These are phyloP conservation scores for Bipolaris sorokiniana DNA, from an alignment of 2,329 filamentous ascomycete genomes.

Conservation along the genomic window DNA sequence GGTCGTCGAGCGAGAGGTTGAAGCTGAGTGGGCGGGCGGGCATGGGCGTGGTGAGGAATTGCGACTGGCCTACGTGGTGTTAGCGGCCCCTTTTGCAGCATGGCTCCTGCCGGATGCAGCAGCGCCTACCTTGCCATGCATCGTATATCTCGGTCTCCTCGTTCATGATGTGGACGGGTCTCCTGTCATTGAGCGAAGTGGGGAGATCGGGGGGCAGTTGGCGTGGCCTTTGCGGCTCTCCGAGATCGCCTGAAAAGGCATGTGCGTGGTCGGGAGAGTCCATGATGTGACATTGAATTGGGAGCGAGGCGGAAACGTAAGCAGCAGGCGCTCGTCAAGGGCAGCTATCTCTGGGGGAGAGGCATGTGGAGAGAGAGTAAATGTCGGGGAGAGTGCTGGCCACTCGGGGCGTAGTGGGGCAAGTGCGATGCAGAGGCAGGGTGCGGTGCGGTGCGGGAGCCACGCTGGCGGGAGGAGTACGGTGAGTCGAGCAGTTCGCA, in stretches of 20 bases:
- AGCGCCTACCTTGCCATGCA: constrained; percentile 86
- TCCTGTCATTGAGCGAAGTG: constrained; percentile 87
- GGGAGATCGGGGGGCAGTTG: constrained; percentile 83
- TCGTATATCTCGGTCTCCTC: constrained; percentile 97
- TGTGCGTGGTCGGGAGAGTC: constrained; percentile 45
- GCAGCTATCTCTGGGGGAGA: constrained; percentile 10
- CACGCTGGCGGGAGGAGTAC: background rate
- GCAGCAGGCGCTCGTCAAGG: background rate
- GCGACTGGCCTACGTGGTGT: constrained; percentile 76
- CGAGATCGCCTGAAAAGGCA: constrained; percentile 43
- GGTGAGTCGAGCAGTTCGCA: background rate
- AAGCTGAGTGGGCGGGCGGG: constrained; percentile 84
- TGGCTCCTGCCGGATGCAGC: constrained; percentile 6
- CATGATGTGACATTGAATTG: constrained; percentile 43
- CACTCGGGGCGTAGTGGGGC: constrained; percentile 16
- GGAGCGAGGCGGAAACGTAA: background rate
- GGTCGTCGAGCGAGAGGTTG: constrained; percentile 82
- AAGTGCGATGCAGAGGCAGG: constrained; percentile 6
- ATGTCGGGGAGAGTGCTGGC: constrained; percentile 14
- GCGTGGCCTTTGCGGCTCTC: constrained; percentile 42
- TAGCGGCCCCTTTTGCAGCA: constrained; percentile 1
- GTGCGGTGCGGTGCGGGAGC: background rate
- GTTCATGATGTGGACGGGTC: constrained; percentile 69
- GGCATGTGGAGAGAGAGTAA: constrained; percentile 10
- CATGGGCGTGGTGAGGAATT: constrained; percentile 88